These are phyloP conservation scores for Monosporascus sp. DNA, from an alignment of 2,329 filamentous ascomycete genomes.

Conservation along the genomic window DNA sequence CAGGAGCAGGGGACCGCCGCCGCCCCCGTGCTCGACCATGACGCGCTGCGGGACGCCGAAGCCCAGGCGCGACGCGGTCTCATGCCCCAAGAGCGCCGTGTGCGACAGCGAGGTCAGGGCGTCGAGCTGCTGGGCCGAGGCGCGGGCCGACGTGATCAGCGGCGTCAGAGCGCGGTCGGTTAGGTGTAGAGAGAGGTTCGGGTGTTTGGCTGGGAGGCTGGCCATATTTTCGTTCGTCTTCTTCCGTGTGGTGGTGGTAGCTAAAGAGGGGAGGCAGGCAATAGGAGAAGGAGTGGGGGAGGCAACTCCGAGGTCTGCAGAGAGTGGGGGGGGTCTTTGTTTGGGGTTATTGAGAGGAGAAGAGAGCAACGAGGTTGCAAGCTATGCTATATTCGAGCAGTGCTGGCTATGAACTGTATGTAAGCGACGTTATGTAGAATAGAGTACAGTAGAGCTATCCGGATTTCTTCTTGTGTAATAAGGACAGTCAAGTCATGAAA, in stretches of 20 bases:
- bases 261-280: no score
- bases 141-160: slow-evolving; percentile 49
- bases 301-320: no score
- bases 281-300: no score
- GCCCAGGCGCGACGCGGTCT: slow-evolving; percentile 46
- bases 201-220: slow-evolving; percentile 43
- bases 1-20: slow-evolving; percentile 28
- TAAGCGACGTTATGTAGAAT: no score
- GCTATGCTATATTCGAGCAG: no score
- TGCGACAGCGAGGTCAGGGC: slow-evolving; percentile 49
- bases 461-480: no score
- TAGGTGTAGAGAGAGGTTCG: slow-evolving; percentile 50
- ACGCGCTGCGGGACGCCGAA: slow-evolving; percentile 51
- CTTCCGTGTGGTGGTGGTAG: not conserved
- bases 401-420: no score
- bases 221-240: slow-evolving; percentile 27
- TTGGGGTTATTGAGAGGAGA: no score
- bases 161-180: slow-evolving; percentile 53
- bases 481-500: no score
- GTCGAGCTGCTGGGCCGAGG: slow-evolving; percentile 38
- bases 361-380: no score
- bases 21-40: slow-evolving; percentile 48
- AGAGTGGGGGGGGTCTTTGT: no score
- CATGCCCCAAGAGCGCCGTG: slow-evolving; percentile 48
- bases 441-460: no score